Percentiles rank a stretch among this genome's conserved stretches.
Evolutionary conservation across 169 alveolate genomes (phyloP).

Genomic region (Cryptosporidium sp.): DNA sequence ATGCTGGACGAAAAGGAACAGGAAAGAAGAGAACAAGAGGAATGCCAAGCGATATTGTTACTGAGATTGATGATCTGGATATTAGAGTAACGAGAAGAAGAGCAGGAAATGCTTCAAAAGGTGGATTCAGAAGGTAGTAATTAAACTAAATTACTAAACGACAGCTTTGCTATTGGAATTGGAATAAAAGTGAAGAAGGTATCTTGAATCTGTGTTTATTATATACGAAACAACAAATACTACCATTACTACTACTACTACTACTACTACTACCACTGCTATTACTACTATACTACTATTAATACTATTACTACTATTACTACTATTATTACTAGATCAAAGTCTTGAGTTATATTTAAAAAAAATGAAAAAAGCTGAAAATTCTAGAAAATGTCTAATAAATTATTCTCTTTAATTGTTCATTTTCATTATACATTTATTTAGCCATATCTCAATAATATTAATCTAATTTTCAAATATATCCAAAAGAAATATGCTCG

Average conservation of each 20-base stretch:
- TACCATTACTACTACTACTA: too few relatives aligned
- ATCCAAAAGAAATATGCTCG: too few relatives aligned
- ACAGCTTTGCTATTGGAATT: not conserved
- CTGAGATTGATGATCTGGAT: constrained; percentile 69
- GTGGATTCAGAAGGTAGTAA: constrained; percentile 47
- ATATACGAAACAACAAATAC: too few relatives aligned
- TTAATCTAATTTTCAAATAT: too few relatives aligned
- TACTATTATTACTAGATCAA: not conserved
- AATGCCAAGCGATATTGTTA: constrained; percentile 67
- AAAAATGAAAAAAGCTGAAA: not conserved
- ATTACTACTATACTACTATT: too few relatives aligned
- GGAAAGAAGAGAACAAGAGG: constrained; percentile 75
- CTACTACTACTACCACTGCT: too few relatives aligned
- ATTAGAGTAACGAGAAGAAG: constrained; percentile 74
- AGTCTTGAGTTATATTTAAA: too few relatives aligned
- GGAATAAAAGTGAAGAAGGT: not conserved
- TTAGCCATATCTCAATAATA: too few relatives aligned
- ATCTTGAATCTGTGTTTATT: too few relatives aligned
- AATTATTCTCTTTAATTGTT: too few relatives aligned
- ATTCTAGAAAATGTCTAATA: too few relatives aligned
- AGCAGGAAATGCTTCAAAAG: constrained; percentile 52
- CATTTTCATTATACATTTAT: not conserved
- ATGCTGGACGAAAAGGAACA: constrained; percentile 53
- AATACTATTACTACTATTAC: too few relatives aligned
- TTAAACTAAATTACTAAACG: not conserved